Conservation (phyloP, 1,139 yeast genomes). For the Sporopachydermia cereana region DNA sequence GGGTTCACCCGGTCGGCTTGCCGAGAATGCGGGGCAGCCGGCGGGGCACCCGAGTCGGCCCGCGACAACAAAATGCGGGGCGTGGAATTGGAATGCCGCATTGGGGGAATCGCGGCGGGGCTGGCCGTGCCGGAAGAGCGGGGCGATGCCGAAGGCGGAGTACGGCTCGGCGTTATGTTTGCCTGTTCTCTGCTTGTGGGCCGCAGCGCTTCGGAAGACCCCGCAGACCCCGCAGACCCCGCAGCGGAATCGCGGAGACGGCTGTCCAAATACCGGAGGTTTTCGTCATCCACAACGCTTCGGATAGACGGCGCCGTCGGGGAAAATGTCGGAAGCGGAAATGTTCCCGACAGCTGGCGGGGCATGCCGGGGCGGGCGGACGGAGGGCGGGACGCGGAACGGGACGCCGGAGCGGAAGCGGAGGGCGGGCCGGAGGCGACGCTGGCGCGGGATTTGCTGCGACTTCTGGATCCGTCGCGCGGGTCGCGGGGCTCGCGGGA, state of each 20-base stretch:
- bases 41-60: background rate
- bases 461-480: too few relatives aligned
- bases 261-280: background rate
- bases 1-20: background rate
- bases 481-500: too few relatives aligned
- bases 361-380: background rate
- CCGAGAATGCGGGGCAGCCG: background rate
- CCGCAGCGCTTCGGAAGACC: background rate
- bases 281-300: background rate
- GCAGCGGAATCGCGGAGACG: background rate
- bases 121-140: background rate
- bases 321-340: conserved; percentile 2
- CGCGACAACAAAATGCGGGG: background rate
- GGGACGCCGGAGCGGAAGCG: too few relatives aligned
- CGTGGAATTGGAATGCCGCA: background rate
- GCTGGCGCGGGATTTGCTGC: too few relatives aligned
- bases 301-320: conserved; percentile 1
- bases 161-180: background rate
- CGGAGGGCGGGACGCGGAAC: background rate
- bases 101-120: background rate
- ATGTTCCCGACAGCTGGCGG: background rate
- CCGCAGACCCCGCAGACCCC: background rate
- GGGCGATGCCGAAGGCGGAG: background rate
- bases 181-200: background rate
- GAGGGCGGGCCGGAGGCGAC: too few relatives aligned